Evolutionary conservation across 192 early-diverging fungal species (phyloP).

Genomic region (Coemansia sp.): DNA sequence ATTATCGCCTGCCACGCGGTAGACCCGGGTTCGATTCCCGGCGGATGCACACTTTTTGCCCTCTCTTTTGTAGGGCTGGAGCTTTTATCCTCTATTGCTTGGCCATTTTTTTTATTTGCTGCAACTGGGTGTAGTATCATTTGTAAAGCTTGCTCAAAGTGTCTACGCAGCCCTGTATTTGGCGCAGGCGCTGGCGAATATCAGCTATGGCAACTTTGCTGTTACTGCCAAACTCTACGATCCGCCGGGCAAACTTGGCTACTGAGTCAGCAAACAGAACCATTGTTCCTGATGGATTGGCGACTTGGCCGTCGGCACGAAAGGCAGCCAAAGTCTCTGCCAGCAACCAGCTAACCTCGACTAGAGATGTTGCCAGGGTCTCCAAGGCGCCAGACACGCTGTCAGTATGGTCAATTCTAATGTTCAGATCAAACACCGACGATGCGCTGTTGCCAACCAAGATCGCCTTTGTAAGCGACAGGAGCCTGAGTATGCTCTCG

Average conservation of each 20-base stretch:
- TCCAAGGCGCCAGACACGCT: slow-evolving; percentile 10
- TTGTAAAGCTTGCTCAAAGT: neutral
- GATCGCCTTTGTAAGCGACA: slow-evolving; percentile 21
- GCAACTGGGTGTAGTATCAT: neutral
- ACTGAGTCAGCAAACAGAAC: slow-evolving; percentile 36
- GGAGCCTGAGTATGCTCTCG: slow-evolving; percentile 34
- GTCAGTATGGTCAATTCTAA: slow-evolving; percentile 16
- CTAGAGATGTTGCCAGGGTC: slow-evolving; percentile 36
- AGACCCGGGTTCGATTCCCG: slow-evolving; percentile 80
- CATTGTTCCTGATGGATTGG: slow-evolving; percentile 23
- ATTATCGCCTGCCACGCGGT: slow-evolving; percentile 73
- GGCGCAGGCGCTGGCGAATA: slow-evolving; percentile 17
- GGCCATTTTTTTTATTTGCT: neutral
- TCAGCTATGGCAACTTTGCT: neutral
- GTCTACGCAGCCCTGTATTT: slow-evolving; percentile 25
- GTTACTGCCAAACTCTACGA: slow-evolving; percentile 26
- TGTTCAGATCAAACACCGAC: slow-evolving; percentile 4
- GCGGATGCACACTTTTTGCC: slow-evolving; percentile 44
- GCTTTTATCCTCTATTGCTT: no score
- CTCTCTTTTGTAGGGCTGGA: no score
- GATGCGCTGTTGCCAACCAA: slow-evolving; percentile 2
- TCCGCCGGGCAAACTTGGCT: slow-evolving; percentile 29
- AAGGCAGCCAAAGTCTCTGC: slow-evolving; percentile 35
- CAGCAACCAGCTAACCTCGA: slow-evolving; percentile 40
- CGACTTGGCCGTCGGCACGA: slow-evolving; percentile 18